Conservation (phyloP, 305 asterid genomes). For the Fraxinus ornus region DNA sequence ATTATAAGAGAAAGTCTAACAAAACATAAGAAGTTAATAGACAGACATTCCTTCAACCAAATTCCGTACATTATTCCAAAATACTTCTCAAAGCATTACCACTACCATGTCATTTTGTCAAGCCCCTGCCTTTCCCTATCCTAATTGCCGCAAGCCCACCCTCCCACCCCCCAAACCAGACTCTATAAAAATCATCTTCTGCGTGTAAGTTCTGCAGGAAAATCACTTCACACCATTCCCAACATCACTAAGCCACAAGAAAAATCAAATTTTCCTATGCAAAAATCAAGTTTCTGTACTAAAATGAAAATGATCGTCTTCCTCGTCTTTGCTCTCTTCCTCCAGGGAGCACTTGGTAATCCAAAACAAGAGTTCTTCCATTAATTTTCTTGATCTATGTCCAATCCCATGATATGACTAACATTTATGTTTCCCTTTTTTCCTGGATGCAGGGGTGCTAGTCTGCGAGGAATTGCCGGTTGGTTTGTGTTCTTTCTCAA, state of each 20-base stretch:
- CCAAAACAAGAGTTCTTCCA: not conserved
- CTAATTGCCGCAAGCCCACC: not conserved
- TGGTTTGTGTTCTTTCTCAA: conserved; percentile 48
- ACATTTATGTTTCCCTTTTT: not conserved
- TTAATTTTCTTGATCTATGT: not conserved
- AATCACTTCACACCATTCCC: not conserved
- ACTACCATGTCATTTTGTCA: not conserved
- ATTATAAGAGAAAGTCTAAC: no score
- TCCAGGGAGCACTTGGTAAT: conserved; percentile 48
- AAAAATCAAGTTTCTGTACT: not conserved
- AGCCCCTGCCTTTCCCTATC: not conserved
- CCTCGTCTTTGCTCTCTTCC: conserved; percentile 37
- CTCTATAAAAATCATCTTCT: not conserved
- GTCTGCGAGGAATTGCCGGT: conserved; percentile 47
- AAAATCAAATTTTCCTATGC: not conserved
- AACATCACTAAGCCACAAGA: not conserved
- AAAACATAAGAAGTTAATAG: not conserved
- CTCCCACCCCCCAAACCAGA: not conserved
- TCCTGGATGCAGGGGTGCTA: conserved; percentile 34
- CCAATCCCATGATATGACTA: not conserved
- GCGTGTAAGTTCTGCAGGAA: not conserved
- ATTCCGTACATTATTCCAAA: not conserved
- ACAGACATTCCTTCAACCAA: not conserved
- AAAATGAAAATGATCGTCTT: conserved; percentile 28
- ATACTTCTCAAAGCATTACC: not conserved